Percentiles rank a stretch among this genome's conserved stretches.
phyloP scores from a whole-genome alignment of 495 filamentous ascomycete genomes.

The Neurospora sp. region DNA sequence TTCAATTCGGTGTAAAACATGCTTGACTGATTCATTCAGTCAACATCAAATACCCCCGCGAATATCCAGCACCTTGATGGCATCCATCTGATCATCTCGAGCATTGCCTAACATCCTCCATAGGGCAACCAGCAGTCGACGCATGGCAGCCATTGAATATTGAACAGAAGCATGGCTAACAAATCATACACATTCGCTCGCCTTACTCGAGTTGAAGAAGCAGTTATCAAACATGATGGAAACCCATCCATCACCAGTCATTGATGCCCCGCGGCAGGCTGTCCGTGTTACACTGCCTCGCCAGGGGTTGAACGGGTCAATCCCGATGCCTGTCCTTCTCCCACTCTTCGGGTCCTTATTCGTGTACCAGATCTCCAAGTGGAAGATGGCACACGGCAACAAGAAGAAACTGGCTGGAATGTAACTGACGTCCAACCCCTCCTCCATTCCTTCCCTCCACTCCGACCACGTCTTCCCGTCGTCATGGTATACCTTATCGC shows the following conservation, averaged over 20 bases:
- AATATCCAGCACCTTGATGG: neutral
- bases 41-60: neutral
- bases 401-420: neutral
- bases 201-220: neutral
- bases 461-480: neutral
- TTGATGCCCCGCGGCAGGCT: neutral
- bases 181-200: neutral
- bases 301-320: neutral
- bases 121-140: neutral
- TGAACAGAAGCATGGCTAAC: neutral
- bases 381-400: neutral
- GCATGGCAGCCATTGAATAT: neutral
- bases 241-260: neutral
- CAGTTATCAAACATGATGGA: neutral
- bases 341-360: neutral
- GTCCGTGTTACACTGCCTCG: neutral
- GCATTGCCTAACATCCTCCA: neutral
- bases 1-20: too few species aligned
- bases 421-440: neutral
- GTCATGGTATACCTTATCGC: neutral
- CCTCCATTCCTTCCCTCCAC: neutral
- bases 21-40: neutral
- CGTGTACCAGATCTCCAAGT: neutral
- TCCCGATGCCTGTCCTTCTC: neutral
- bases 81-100: neutral